Evolutionary conservation across 108 stramenopile genomes (phyloP).

Genomic region (Skeletonema menzelii): DNA sequence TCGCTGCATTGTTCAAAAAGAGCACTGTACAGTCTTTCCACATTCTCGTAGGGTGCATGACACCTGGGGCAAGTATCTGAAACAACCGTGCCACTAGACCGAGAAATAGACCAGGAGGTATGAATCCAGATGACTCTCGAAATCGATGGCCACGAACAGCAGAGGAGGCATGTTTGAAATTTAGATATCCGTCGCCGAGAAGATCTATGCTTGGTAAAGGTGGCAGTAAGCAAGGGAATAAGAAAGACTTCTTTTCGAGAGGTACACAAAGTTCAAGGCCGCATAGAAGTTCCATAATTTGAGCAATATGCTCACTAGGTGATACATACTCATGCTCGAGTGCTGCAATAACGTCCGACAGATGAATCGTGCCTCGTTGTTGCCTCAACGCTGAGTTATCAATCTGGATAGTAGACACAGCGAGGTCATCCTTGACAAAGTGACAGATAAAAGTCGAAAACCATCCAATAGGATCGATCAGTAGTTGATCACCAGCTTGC

Average conservation of each 20-base stretch:
- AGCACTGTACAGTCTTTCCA: slow-evolving; percentile 14
- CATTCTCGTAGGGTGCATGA: slow-evolving; percentile 8
- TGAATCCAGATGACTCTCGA: slow-evolving; percentile 17
- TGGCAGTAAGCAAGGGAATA: slow-evolving; percentile 20
- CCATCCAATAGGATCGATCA: slow-evolving; percentile 23
- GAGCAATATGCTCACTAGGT: slow-evolving; percentile 8
- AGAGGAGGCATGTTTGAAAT: neutral
- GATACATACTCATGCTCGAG: slow-evolving; percentile 9
- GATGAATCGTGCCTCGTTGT: slow-evolving; percentile 9
- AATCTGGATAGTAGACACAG: slow-evolving; percentile 6
- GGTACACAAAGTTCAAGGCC: neutral
- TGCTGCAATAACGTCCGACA: slow-evolving; percentile 6
- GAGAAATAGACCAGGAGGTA: slow-evolving; percentile 16
- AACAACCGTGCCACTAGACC: slow-evolving; percentile 17
- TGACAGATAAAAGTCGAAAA: slow-evolving; percentile 9
- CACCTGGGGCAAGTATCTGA: neutral
- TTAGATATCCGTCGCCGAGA: neutral
- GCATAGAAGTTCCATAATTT: slow-evolving; percentile 18
- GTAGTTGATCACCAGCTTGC: slow-evolving; percentile 15
- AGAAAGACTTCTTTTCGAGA: slow-evolving; percentile 1
- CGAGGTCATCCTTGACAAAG: slow-evolving; percentile 18
- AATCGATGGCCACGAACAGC: slow-evolving; percentile 26
- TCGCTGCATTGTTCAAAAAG: slow-evolving; percentile 6
- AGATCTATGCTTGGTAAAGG: neutral
- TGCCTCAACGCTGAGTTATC: slow-evolving; percentile 2